phyloP scores from a whole-genome alignment of 73 alveolate species.

The Tetrahymena elliotti region DNA sequence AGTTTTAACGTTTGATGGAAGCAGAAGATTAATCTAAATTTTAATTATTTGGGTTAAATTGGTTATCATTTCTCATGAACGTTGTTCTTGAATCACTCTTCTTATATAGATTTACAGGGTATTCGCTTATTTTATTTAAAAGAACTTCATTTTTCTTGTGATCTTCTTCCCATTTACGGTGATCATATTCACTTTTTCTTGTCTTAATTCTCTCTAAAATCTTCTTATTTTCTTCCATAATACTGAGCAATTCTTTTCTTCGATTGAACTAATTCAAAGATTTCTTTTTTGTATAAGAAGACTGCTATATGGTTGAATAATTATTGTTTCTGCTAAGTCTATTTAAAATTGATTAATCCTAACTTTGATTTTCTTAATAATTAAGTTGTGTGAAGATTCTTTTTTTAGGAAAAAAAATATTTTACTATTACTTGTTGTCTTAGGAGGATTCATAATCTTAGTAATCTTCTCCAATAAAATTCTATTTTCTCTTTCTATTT shows the following conservation, averaged over 20 bases:
- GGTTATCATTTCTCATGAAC: neutral
- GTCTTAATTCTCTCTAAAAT: neutral
- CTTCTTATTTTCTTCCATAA: neutral
- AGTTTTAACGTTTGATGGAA: neutral
- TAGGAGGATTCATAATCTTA: constrained; percentile 27
- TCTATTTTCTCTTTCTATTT: constrained; percentile 63
- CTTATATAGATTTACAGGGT: neutral
- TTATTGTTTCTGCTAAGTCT: neutral
- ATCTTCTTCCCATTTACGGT: neutral
- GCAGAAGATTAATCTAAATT: neutral
- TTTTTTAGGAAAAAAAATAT: neutral
- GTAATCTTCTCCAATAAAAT: constrained; percentile 59
- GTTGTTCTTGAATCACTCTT: neutral
- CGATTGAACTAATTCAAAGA: neutral
- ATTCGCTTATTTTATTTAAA: neutral
- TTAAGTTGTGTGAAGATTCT: too few species aligned
- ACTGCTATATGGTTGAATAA: neutral
- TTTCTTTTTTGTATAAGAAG: neutral
- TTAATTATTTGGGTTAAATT: neutral
- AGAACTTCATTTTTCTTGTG: neutral
- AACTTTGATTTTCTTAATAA: neutral
- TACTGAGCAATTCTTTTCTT: neutral
- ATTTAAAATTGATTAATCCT: neutral
- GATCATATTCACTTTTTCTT: neutral
- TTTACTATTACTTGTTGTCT: neutral